Percentiles rank a stretch among this genome's conserved stretches.
Evolutionary conservation across 768 basidiomycete species (phyloP).

Genomic region (Mycena rebaudengoi): DNA sequence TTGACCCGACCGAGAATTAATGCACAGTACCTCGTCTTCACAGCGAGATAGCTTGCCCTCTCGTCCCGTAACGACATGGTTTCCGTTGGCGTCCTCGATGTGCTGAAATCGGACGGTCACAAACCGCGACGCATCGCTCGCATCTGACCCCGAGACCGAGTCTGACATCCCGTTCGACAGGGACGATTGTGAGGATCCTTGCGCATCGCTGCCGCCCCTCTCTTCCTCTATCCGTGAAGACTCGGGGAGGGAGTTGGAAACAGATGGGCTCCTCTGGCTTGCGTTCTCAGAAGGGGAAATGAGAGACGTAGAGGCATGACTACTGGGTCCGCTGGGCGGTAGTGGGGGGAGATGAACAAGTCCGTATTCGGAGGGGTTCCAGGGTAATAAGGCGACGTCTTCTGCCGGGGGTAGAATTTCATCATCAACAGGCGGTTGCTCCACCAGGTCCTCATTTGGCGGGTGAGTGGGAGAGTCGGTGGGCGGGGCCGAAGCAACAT

Average conservation of each 20-base stretch:
- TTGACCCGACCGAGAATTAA: not conserved
- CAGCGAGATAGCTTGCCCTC: conserved; percentile 73
- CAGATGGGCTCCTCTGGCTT: not conserved
- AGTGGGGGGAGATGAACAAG: conserved; percentile 52
- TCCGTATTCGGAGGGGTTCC: conserved; percentile 51
- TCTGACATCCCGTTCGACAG: conserved; percentile 27
- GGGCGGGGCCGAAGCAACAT: conserved; percentile 17
- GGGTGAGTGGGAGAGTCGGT: not conserved
- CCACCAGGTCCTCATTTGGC: conserved; percentile 4
- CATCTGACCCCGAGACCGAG: conserved; percentile 26
- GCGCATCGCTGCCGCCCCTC: not conserved
- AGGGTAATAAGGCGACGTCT: conserved; percentile 32
- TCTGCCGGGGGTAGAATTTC: conserved; percentile 27
- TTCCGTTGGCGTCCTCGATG: conserved; percentile 66
- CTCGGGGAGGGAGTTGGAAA: not conserved
- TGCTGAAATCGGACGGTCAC: conserved; percentile 75
- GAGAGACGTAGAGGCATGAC: not conserved
- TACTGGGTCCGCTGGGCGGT: conserved; percentile 18
- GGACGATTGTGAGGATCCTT: conserved; percentile 14
- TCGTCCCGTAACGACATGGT: conserved; percentile 74
- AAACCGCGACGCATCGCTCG: conserved; percentile 39
- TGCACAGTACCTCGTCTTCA: conserved; percentile 72
- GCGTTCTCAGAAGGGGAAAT: not conserved
- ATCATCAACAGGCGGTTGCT: conserved; percentile 22
- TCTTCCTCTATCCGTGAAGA: not conserved